A percentile compares a stretch with the other conserved stretches of the same genome.
These are phyloP conservation scores for Lentithecium fluviatile DNA, from an alignment of 495 filamentous ascomycete species.

Conservation along the genomic window DNA sequence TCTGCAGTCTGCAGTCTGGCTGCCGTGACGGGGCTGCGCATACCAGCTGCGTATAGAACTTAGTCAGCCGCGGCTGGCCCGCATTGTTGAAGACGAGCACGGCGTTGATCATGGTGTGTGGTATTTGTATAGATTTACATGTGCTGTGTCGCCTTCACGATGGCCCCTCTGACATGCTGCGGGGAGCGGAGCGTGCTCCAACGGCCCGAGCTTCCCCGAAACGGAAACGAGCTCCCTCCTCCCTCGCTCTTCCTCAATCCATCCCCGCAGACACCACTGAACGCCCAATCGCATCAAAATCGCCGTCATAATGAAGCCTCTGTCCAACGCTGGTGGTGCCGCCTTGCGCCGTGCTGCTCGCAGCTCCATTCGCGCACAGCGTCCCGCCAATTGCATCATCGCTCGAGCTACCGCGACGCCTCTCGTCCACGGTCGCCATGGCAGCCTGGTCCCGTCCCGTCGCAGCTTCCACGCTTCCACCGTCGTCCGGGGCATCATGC, in stretches of 20 bases:
- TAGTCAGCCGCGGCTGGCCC: constrained; percentile 92
- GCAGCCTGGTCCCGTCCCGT: not conserved
- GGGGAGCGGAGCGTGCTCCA: not conserved
- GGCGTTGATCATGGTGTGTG: constrained; percentile 84
- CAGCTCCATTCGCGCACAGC: not conserved
- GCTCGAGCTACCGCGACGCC: not conserved
- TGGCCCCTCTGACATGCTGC: too few species aligned
- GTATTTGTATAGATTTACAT: not conserved
- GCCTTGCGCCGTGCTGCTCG: constrained; percentile 21
- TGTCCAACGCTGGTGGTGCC: constrained; percentile 11
- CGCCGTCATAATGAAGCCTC: not conserved
- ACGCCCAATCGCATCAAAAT: constrained; percentile 11
- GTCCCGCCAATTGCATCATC: constrained; percentile 3
- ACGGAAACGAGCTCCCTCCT: constrained; percentile 3
- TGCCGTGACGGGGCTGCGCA: constrained; percentile 31
- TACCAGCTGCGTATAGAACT: constrained; percentile 98
- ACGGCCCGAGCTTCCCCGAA: constrained; percentile 2
- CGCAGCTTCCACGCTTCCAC: constrained; percentile 25
- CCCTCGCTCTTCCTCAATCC: not conserved
- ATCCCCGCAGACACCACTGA: not conserved
- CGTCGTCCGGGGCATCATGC: constrained; percentile 37
- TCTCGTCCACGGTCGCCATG: not conserved
- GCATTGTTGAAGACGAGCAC: constrained; percentile 98
- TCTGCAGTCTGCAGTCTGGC: constrained; percentile 6
- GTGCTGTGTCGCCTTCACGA: too few species aligned